Conservation (phyloP, 352 stramenopile species). For the Phytophthora quininea region DNA sequence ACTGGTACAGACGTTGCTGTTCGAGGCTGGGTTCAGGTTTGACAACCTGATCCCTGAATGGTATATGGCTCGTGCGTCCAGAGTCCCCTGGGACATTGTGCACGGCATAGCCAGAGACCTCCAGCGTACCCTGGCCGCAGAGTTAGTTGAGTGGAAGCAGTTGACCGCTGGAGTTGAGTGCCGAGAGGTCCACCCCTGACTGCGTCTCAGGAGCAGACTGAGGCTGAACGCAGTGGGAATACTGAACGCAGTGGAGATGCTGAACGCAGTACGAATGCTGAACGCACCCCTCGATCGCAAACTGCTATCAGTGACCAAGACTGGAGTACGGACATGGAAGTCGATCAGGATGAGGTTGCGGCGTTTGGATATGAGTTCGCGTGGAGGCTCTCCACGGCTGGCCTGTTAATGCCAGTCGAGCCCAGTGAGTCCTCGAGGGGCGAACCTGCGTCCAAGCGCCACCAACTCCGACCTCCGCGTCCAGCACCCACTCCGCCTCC, state of each 20-base stretch:
- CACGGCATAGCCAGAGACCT: too few species aligned
- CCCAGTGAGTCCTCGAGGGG: not conserved
- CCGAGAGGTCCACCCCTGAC: too few species aligned
- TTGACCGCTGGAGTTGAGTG: too few species aligned
- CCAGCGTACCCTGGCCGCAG: too few species aligned
- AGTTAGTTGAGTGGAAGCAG: too few species aligned
- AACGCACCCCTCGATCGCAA: not conserved
- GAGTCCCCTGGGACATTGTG: not conserved
- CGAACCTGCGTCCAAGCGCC: too few species aligned
- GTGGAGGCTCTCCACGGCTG: not conserved
- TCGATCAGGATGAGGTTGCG: not conserved
- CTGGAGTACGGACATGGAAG: not conserved
- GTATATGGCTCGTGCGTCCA: not conserved
- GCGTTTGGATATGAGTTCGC: not conserved
- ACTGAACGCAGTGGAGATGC: too few species aligned
- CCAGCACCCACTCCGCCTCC: not conserved
- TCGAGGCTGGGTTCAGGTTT: not conserved
- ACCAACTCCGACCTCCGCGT: too few species aligned
- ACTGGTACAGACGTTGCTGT: not conserved
- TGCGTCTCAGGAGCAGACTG: too few species aligned
- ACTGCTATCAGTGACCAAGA: not conserved
- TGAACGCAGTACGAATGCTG: too few species aligned
- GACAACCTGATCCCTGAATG: not conserved
- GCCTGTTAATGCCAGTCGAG: not conserved
- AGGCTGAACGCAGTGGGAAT: too few species aligned